A percentile compares a stretch with the other conserved stretches of the same genome.
Conservation (phyloP, 2,329 filamentous ascomycete species). For the Talaromyces sp. region DNA sequence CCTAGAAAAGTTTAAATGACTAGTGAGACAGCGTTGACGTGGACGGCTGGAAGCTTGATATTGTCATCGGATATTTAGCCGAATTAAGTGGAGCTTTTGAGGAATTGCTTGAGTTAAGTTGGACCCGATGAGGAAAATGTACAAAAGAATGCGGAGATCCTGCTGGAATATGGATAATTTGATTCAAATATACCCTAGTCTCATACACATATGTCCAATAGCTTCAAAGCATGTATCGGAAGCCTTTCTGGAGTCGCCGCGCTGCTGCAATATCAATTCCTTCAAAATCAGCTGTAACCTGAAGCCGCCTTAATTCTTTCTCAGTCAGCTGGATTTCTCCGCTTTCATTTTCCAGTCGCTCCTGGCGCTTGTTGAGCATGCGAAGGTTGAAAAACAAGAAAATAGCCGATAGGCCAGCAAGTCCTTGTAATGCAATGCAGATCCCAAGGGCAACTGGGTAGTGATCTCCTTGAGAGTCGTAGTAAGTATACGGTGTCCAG, state of each 20-base stretch:
- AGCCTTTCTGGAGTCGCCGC: conserved; percentile 53
- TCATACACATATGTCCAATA: too few species aligned
- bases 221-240: conserved; percentile 51
- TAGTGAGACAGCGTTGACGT: too few species aligned
- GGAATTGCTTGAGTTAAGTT: too few species aligned
- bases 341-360: conserved; percentile 12
- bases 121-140: too few species aligned
- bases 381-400: conserved; percentile 34
- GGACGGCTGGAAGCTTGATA: too few species aligned
- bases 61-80: too few species aligned
- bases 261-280: conserved; percentile 51
- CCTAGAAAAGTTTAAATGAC: too few species aligned
- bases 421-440: conserved; percentile 35
- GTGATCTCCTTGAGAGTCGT: conserved; percentile 34
- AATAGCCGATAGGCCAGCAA: conserved; percentile 30
- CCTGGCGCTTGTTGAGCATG: conserved; percentile 51
- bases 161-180: too few species aligned
- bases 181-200: too few species aligned
- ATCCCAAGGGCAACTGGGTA: conserved; percentile 43
- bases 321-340: conserved; percentile 44
- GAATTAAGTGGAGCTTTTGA: too few species aligned
- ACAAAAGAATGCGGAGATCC: neutral
- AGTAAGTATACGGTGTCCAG: conserved; percentile 56
- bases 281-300: conserved; percentile 53
- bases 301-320: conserved; percentile 47